A percentile compares a stretch with the other conserved stretches of the same genome.
These are phyloP conservation scores for Blastocystis sp. DNA, from an alignment of 352 stramenopile species.

Conservation along the genomic window DNA sequence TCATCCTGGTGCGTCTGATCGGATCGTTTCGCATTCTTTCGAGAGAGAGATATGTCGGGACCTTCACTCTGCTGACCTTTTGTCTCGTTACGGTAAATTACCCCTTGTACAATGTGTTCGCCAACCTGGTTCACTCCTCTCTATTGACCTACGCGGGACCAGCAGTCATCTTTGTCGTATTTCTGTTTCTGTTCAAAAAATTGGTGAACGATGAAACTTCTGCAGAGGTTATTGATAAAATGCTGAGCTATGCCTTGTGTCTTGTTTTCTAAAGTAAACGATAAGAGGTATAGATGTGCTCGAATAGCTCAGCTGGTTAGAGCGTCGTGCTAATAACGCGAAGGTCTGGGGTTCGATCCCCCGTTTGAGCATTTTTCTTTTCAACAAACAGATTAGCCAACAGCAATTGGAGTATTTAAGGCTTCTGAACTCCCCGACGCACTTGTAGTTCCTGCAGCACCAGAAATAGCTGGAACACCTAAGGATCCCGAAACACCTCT, in stretches of 20 bases:
- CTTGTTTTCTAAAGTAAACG: background rate
- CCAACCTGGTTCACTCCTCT: background rate
- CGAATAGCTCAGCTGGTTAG: conserved; percentile 54
- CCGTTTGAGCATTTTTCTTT: conserved; percentile 40
- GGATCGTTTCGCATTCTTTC: background rate
- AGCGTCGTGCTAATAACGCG: conserved; percentile 54
- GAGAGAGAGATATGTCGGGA: background rate
- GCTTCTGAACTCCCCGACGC: no score
- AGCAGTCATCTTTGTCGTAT: background rate
- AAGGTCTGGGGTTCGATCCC: conserved; percentile 27
- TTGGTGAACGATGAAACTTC: background rate
- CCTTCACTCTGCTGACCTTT: background rate
- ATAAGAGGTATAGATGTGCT: background rate
- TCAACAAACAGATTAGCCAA: background rate
- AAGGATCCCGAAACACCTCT: no score
- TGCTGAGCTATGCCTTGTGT: background rate
- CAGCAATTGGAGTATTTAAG: no score
- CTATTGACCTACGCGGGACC: background rate
- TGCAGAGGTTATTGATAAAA: background rate
- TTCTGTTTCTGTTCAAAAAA: background rate
- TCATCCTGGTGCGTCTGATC: background rate
- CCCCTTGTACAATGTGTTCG: background rate
- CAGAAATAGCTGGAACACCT: no score
- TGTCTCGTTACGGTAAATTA: background rate
- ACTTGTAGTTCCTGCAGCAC: no score